Percentiles rank a stretch among this genome's conserved stretches.
These are phyloP conservation scores for Cercophora samala DNA, from an alignment of 495 filamentous ascomycete genomes.

Conservation along the genomic window DNA sequence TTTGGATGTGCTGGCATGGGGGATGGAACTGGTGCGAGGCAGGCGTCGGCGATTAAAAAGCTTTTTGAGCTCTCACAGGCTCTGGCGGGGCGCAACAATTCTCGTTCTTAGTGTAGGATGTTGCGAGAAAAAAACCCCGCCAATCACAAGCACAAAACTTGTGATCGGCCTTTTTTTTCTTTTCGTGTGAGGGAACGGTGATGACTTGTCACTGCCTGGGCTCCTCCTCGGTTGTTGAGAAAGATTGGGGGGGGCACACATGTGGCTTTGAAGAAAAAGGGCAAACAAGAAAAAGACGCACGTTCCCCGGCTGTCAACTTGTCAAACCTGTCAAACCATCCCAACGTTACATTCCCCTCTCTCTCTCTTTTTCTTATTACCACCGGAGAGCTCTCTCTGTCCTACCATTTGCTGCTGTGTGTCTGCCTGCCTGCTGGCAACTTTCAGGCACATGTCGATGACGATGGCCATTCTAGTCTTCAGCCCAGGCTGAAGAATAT, in stretches of 20 bases:
- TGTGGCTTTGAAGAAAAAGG: neutral
- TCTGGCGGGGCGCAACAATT: slow-evolving; percentile 13
- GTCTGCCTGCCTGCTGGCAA: neutral
- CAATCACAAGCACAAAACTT: slow-evolving; percentile 18
- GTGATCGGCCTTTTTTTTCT: neutral
- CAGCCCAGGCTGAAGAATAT: neutral
- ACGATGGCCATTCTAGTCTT: neutral
- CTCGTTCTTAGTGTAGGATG: neutral
- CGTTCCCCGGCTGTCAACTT: neutral
- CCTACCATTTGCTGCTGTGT: neutral
- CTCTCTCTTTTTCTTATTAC: neutral
- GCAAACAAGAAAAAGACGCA: slow-evolving; percentile 3
- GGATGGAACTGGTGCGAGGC: neutral
- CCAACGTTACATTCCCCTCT: slow-evolving; percentile 4
- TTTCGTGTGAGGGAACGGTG: neutral
- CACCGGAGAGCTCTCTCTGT: neutral
- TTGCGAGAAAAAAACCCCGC: neutral
- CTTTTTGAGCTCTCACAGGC: neutral
- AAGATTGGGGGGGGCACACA: neutral
- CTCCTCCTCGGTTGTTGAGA: neutral
- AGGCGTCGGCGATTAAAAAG: neutral
- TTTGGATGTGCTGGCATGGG: neutral
- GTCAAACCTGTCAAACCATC: slow-evolving; percentile 11
- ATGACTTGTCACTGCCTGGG: no score
- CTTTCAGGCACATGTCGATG: neutral